These are phyloP conservation scores for Murraya paniculata DNA, from an alignment of 345 rosid species.

Conservation along the genomic window DNA sequence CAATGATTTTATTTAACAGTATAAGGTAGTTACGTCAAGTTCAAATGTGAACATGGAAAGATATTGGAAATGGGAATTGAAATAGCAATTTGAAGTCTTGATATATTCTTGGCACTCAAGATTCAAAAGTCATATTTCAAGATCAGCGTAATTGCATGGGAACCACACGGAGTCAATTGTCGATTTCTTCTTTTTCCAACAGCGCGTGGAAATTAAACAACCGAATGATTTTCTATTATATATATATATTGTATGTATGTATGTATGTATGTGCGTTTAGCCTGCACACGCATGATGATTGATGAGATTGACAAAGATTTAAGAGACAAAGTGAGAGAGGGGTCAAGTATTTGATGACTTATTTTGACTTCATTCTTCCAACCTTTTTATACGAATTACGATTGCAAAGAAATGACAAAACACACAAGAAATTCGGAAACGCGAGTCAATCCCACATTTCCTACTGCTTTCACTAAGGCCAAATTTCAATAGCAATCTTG, in stretches of 20 bases:
- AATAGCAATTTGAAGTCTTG: neutral
- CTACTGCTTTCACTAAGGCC: too few species aligned
- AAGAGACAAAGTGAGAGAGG: too few species aligned
- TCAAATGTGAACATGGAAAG: neutral
- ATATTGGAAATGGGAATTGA: neutral
- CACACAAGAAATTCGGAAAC: too few species aligned
- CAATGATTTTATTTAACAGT: neutral
- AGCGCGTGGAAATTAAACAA: neutral
- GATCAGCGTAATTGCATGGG: neutral
- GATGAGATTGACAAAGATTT: too few species aligned
- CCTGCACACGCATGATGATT: too few species aligned
- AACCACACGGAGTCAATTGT: too few species aligned
- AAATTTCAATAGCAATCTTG: too few species aligned
- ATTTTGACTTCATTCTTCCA: neutral
- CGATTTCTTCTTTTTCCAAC: neutral
- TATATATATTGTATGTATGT: too few species aligned
- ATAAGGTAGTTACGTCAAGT: neutral
- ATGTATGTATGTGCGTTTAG: too few species aligned
- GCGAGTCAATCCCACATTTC: too few species aligned
- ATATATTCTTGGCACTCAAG: neutral
- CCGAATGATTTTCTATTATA: neutral
- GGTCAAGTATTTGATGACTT: neutral
- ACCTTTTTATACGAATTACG: neutral
- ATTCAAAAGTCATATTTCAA: neutral
- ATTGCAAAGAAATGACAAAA: neutral